Evolutionary conservation across 345 rosid species (phyloP).

Genomic region (Orychophragmus violaceus): DNA sequence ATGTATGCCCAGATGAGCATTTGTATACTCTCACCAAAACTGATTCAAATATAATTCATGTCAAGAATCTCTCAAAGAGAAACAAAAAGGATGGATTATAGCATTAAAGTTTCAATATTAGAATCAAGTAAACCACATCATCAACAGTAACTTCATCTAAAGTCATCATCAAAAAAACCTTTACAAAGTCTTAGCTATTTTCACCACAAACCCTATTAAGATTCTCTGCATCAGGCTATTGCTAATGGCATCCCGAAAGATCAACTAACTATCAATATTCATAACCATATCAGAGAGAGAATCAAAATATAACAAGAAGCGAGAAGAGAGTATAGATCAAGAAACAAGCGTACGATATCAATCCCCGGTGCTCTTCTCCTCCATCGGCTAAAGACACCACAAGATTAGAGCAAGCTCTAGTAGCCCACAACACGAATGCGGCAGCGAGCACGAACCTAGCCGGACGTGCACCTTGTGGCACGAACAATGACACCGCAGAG

Average conservation of each 20-base stretch:
- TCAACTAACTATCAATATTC: not conserved
- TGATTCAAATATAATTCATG: too few species aligned
- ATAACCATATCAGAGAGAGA: not conserved
- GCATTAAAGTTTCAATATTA: not conserved
- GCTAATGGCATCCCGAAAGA: not conserved
- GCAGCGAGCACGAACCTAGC: slow-evolving; percentile 44
- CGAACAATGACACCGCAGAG: slow-evolving; percentile 64
- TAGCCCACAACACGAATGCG: slow-evolving; percentile 71
- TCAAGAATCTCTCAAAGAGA: not conserved
- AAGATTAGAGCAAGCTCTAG: slow-evolving; percentile 65
- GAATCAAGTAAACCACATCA: not conserved
- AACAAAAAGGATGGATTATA: not conserved
- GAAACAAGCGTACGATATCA: slow-evolving; percentile 89
- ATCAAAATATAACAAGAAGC: slow-evolving; percentile 79
- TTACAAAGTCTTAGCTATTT: slow-evolving; percentile 17
- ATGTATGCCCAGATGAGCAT: not conserved
- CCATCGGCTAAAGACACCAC: slow-evolving; percentile 83
- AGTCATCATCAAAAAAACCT: not conserved
- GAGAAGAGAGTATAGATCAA: slow-evolving; percentile 88
- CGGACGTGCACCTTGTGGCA: slow-evolving; percentile 53
- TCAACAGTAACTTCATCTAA: not conserved
- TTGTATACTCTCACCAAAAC: not conserved
- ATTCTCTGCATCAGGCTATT: not conserved
- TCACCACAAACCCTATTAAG: not conserved
- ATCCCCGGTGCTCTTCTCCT: slow-evolving; percentile 82